Evolutionary conservation across 108 stramenopile genomes (phyloP), one percentile per base, ranked within the genome.

Genomic region (Epithemia pelagica): DNA sequence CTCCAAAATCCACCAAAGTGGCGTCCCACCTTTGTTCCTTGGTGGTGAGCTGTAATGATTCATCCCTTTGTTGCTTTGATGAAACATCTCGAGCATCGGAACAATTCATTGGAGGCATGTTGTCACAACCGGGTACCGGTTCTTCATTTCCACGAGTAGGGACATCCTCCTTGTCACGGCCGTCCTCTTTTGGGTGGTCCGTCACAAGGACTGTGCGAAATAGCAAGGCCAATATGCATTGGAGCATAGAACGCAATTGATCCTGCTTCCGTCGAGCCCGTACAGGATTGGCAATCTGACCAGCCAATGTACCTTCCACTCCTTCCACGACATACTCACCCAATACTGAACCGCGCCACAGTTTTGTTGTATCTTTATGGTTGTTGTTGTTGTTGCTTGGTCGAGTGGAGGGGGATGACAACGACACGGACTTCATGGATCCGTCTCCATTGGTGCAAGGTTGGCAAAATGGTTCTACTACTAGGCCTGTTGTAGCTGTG

Each of bases 1-100:
- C 89, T 31, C 79, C 82, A 69, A 90, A 87, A 73, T 90, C 89
- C 10, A 90, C 86, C 64, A 90, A 85, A 7, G 85, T 84, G 54
- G 54, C 69, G 20, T 52, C 22, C 19, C 23, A 7, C 0, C 24
- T 23, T 2, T 64, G 8, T 3, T 3, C 63, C n/a, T n/a, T n/a
- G n/a, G n/a, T n/a, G n/a, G n/a, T n/a, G n/a, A 28, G 24, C 69
- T 69, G 52, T 29, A 32, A 59, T 25, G 32, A 28, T 68, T 30
- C n/a, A n/a, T n/a, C 61, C 28, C 32, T 8, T 30, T 15, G 29
- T 51, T 31, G 18, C 20, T 28, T 21, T 27, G 60, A 27, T 64
- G 67, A 26, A 46, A 52, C 56, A 71, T 28, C n/a, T 53, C 32
- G 15, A 58, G 5, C 10, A 25, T 25, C 27, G 10, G 15, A 8